phyloP scores from a whole-genome alignment of 345 rosid species.

The Jatropha curcas region DNA sequence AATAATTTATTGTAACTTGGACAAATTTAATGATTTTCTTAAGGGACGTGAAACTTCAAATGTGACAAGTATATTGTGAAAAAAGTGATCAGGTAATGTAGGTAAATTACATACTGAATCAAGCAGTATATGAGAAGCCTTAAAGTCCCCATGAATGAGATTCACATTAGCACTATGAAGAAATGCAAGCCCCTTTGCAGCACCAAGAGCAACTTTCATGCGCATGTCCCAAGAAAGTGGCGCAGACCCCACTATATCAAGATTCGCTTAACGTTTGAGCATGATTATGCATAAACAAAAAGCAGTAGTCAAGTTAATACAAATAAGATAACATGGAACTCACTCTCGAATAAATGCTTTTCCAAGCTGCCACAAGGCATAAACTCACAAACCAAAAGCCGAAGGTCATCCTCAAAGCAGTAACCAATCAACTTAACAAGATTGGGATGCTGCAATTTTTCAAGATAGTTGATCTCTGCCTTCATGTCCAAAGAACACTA shows the following conservation, averaged over 20 bases:
- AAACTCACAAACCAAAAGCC: slow-evolving; percentile 30
- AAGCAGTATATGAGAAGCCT: slow-evolving; percentile 84
- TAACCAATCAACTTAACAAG: too few relatives aligned
- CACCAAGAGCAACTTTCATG: slow-evolving; percentile 16
- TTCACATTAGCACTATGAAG: too few relatives aligned
- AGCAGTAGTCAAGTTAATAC: too few relatives aligned
- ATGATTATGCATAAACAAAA: too few relatives aligned
- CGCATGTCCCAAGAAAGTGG: slow-evolving; percentile 17
- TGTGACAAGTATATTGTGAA: neutral
- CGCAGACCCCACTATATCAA: slow-evolving; percentile 22
- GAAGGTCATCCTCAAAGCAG: slow-evolving; percentile 29
- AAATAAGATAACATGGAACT: slow-evolving; percentile 15
- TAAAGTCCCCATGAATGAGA: slow-evolving; percentile 82
- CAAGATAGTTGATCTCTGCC: slow-evolving; percentile 33
- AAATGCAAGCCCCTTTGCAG: too few relatives aligned
- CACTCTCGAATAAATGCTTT: slow-evolving; percentile 31
- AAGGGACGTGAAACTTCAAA: too few relatives aligned
- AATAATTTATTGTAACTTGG: too few relatives aligned
- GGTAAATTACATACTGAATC: slow-evolving; percentile 53
- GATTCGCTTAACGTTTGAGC: neutral
- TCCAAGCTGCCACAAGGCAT: slow-evolving; percentile 29
- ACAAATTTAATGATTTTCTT: too few relatives aligned
- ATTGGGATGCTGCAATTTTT: slow-evolving; percentile 27
- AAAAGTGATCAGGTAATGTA: neutral
- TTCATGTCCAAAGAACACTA: slow-evolving; percentile 15